A percentile compares a stretch with the other conserved stretches of the same genome.
Evolutionary conservation across 2,329 filamentous ascomycete species (phyloP).

Genomic region (Diaporthe citri): DNA sequence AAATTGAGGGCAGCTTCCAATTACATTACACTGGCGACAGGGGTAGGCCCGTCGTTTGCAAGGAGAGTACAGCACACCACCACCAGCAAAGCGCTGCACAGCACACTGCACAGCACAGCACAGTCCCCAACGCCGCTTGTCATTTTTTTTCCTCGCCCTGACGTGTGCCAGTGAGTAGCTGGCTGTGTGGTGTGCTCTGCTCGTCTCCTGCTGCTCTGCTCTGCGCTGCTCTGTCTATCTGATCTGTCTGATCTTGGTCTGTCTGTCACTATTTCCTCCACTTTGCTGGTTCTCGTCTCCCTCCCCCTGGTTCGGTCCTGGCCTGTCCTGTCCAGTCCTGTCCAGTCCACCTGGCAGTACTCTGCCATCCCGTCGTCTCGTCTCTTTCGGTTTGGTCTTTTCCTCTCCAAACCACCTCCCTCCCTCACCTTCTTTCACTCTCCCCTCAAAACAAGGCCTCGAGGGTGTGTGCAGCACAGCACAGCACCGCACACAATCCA

Average conservation of each 20-base stretch:
- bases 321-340: constrained; percentile 27
- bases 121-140: constrained; percentile 11
- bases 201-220: not conserved
- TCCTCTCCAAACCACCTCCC: constrained; percentile 26
- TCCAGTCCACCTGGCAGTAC: constrained; percentile 31
- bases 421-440: constrained; percentile 15
- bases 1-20: constrained; percentile 18
- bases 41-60: constrained; percentile 29
- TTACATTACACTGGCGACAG: not conserved
- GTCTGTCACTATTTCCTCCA: constrained; percentile 30
- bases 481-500: constrained; percentile 22
- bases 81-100: not conserved
- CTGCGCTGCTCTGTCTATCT: constrained; percentile 10
- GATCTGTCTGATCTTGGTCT: constrained; percentile 30
- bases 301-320: constrained; percentile 29
- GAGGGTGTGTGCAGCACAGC: constrained; percentile 35
- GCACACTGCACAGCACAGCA: not conserved
- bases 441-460: not conserved
- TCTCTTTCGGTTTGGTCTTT: constrained; percentile 18
- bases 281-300: constrained; percentile 32
- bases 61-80: constrained; percentile 12
- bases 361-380: constrained; percentile 24
- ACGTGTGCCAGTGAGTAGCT: not conserved
- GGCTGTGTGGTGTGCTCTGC: constrained; percentile 3
- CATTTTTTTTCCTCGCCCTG: constrained; percentile 26